These are phyloP conservation scores for Solanum bukasovii DNA, from an alignment of 257 asterid species.

Conservation along the genomic window DNA sequence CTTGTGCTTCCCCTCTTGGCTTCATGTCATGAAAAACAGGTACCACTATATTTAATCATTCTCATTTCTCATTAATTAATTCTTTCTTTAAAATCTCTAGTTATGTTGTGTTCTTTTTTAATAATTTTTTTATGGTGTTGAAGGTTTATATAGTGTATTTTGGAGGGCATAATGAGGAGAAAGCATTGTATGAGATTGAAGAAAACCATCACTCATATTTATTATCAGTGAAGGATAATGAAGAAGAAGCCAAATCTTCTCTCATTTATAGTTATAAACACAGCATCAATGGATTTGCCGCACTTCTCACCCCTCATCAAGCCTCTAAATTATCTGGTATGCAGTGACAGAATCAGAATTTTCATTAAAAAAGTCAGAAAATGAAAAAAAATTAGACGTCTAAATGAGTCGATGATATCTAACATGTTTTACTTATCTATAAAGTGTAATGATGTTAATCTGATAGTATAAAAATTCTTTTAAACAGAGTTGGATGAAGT, in stretches of 20 bases:
- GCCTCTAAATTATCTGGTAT: conserved; percentile 56
- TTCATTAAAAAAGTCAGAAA: not conserved
- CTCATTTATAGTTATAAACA: conserved; percentile 81
- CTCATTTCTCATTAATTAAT: not conserved
- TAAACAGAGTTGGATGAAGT: conserved; percentile 60
- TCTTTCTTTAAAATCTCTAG: not conserved
- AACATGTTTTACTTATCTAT: not conserved
- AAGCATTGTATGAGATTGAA: conserved; percentile 47
- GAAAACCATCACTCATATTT: conserved; percentile 58
- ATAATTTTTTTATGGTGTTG: not conserved
- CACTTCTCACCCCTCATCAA: conserved; percentile 52
- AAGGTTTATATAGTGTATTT: conserved; percentile 78
- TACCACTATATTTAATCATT: not conserved
- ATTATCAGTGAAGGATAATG: conserved; percentile 44
- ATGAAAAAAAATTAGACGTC: too few relatives aligned
- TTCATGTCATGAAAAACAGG: conserved; percentile 48
- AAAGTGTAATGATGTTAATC: not conserved
- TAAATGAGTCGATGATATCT: not conserved
- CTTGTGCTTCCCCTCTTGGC: conserved; percentile 39
- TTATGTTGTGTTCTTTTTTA: not conserved
- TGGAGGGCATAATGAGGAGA: conserved; percentile 56
- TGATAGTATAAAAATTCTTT: not conserved
- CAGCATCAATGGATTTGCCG: conserved; percentile 91
- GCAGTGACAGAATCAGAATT: not conserved
- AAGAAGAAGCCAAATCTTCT: conserved; percentile 67